Conservation (phyloP, 805 yeast genomes). For the Sungouiozyma ichnusensis region DNA sequence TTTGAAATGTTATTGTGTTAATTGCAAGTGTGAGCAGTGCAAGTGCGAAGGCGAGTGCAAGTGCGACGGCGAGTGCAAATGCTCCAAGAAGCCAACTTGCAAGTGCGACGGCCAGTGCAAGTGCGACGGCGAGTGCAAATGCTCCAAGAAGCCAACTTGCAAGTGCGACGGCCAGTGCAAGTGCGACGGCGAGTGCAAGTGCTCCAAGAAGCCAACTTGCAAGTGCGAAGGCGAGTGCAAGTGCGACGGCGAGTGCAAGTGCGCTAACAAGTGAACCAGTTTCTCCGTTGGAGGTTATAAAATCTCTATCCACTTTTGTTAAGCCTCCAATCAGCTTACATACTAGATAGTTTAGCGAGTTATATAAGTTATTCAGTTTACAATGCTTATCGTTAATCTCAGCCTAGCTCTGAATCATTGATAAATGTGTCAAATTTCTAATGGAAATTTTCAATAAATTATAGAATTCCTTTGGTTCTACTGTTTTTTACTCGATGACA, state of each 20-base stretch:
- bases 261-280: constrained; percentile 1
- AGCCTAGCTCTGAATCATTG: not conserved
- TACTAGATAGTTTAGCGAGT: no score
- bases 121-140: not conserved
- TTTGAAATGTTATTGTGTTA: constrained; percentile 1
- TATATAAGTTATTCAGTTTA: no score
- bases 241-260: not conserved
- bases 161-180: not conserved
- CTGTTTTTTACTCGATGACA: no score
- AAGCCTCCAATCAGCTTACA: no score
- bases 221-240: constrained; percentile 1
- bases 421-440: not conserved
- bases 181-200: not conserved
- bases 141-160: not conserved
- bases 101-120: not conserved
- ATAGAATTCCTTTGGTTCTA: no score
- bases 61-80: not conserved
- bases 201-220: not conserved
- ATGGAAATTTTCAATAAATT: not conserved
- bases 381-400: no score
- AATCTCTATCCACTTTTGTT: no score
- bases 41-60: not conserved
- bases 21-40: not conserved
- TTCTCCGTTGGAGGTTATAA: not conserved
- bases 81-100: not conserved